Conservation (phyloP, 1,284 basidiomycete genomes). For the Leucoagaricus sp. region DNA sequence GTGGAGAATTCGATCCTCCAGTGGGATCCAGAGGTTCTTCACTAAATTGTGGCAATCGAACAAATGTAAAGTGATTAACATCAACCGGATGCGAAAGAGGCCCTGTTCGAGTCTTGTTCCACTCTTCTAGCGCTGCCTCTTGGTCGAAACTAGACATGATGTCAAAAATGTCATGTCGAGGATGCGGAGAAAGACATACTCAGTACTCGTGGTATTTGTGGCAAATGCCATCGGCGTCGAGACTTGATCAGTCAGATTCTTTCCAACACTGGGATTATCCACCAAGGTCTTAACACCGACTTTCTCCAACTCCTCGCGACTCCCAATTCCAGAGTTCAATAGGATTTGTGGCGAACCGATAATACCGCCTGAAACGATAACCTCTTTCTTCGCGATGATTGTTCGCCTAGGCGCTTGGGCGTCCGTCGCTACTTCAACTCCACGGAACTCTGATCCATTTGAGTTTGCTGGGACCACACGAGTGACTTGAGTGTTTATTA, state of each 20-base stretch:
- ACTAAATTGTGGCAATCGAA: conserved; percentile 17
- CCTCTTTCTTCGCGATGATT: conserved; percentile 19
- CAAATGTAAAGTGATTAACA: conserved; percentile 13
- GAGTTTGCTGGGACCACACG: conserved; percentile 21
- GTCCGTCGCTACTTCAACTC: conserved; percentile 10
- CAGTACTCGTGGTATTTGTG: conserved; percentile 7
- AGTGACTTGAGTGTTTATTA: conserved; percentile 32
- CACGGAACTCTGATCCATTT: conserved; percentile 2
- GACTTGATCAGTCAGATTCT: conserved; percentile 19
- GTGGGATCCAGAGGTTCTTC: conserved; percentile 15
- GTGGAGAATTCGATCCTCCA: no score
- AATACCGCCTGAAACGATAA: conserved; percentile 24
- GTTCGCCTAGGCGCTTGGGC: conserved; percentile 4
- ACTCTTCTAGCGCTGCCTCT: conserved; percentile 15
- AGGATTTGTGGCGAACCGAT: conserved; percentile 26
- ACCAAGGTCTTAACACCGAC: conserved; percentile 20
- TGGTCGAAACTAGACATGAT: conserved; percentile 2
- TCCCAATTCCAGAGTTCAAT: conserved; percentile 26
- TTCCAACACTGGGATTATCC: conserved; percentile 21
- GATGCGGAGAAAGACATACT: background rate
- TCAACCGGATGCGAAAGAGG: conserved; percentile 12
- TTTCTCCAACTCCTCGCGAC: conserved; percentile 15
- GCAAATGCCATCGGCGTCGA: background rate
- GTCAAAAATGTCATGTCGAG: no score
- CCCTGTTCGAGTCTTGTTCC: conserved; percentile 19